Evolutionary conservation across 176 grass and related monocot genomes (phyloP).

Genomic region (Carex scoparia): DNA sequence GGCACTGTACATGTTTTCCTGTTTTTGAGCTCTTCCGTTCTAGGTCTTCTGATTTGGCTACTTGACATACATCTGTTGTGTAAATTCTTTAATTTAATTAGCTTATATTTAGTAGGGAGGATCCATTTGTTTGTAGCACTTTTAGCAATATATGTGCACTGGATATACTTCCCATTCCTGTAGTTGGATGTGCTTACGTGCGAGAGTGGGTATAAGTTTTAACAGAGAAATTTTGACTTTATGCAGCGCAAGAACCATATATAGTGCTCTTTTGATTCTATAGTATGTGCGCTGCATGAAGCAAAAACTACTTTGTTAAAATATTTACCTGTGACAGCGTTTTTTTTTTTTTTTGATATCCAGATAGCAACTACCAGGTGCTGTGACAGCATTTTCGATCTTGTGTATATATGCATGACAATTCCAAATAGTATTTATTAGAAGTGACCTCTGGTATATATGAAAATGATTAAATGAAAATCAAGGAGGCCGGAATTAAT

Average conservation of each 20-base stretch:
- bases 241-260: no score
- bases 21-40: neutral
- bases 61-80: neutral
- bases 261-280: no score
- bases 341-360: no score
- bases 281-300: no score
- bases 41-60: neutral
- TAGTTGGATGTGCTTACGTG: neutral
- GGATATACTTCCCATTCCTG: neutral
- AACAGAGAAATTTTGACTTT: no score
- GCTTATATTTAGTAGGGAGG: neutral
- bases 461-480: neutral
- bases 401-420: no score
- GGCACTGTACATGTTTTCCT: neutral
- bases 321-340: no score
- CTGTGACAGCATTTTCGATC: no score
- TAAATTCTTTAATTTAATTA: neutral
- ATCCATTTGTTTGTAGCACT: neutral
- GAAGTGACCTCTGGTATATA: neutral
- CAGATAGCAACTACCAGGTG: no score
- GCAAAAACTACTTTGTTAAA: no score
- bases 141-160: neutral
- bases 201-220: no score
- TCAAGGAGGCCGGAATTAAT: neutral
- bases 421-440: no score